Conservation (phyloP, 805 yeast species). For the Candida corydali region DNA sequence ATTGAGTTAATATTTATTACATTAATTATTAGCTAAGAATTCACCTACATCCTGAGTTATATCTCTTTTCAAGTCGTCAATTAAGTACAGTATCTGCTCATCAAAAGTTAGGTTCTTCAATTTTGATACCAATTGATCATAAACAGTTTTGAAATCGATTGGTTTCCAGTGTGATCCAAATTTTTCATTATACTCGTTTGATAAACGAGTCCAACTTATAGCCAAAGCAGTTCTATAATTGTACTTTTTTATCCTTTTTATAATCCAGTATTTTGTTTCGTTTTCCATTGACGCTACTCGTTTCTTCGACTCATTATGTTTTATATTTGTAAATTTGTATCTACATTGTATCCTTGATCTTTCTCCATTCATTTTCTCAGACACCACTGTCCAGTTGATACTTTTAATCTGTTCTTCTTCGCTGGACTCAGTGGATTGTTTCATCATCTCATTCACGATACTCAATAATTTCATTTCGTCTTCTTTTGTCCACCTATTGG, state of each 20-base stretch:
- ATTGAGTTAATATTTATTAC: background rate
- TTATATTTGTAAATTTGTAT: constrained; percentile 87
- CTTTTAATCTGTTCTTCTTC: constrained; percentile 18
- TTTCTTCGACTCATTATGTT: constrained; percentile 49
- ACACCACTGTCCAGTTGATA: constrained; percentile 88
- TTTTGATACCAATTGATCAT: constrained; percentile 53
- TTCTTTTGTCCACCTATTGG: constrained; percentile 72
- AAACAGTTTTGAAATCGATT: constrained; percentile 56
- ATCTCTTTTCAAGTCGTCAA: constrained; percentile 9
- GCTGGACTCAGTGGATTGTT: constrained; percentile 2
- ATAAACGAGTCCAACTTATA: constrained; percentile 34
- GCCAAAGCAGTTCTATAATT: constrained; percentile 21
- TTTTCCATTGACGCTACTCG: constrained; percentile 29
- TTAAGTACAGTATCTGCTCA: constrained; percentile 13
- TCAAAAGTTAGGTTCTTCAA: constrained; percentile 37
- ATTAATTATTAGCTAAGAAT: background rate
- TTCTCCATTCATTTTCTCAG: constrained; percentile 84
- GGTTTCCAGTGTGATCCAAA: constrained; percentile 46
- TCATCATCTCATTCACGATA: constrained; percentile 16
- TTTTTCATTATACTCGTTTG: constrained; percentile 21
- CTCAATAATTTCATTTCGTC: constrained; percentile 62
- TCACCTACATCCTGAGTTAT: constrained; percentile 1
- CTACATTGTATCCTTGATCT: constrained; percentile 93
- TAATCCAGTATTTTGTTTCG: constrained; percentile 35
- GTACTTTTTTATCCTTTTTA: constrained; percentile 23